Evolutionary conservation across 2,329 filamentous ascomycete genomes (phyloP).

Genomic region (Colletotrichum falcatum): DNA sequence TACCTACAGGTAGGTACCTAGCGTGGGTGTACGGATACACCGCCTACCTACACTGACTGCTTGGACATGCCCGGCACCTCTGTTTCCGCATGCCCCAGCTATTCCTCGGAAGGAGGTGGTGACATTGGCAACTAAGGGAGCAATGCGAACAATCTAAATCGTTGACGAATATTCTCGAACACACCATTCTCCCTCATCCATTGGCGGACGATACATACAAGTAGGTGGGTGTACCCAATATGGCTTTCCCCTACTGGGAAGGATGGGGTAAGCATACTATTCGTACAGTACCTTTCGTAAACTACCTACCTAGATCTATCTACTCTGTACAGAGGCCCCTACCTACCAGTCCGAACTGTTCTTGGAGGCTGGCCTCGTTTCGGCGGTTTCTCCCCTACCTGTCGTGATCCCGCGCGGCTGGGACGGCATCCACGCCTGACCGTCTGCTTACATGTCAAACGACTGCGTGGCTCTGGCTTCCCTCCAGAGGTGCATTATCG

Average conservation of each 20-base stretch:
- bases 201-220: no score
- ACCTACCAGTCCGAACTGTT: no score
- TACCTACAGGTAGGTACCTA: no score
- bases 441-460: conserved; percentile 6
- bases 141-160: not conserved
- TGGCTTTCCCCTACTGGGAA: not conserved
- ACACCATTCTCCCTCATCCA: not conserved
- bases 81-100: not conserved
- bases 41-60: not conserved
- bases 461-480: not conserved
- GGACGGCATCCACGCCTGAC: not conserved
- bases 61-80: not conserved
- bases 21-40: no score
- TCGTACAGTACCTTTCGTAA: no score
- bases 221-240: conserved; percentile 3
- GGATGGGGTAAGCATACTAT: not conserved
- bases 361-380: no score
- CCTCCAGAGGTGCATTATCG: not conserved
- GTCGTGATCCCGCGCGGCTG: not conserved
- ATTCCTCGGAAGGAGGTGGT: no score
- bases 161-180: conserved; percentile 33
- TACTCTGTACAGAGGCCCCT: no score
- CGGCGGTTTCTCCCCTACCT: no score
- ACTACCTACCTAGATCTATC: no score
- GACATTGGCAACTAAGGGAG: not conserved